A percentile compares a stretch with the other conserved stretches of the same genome.
Conservation (phyloP, 2,329 filamentous ascomycete species). For the Chaetothyriales sp. region DNA sequence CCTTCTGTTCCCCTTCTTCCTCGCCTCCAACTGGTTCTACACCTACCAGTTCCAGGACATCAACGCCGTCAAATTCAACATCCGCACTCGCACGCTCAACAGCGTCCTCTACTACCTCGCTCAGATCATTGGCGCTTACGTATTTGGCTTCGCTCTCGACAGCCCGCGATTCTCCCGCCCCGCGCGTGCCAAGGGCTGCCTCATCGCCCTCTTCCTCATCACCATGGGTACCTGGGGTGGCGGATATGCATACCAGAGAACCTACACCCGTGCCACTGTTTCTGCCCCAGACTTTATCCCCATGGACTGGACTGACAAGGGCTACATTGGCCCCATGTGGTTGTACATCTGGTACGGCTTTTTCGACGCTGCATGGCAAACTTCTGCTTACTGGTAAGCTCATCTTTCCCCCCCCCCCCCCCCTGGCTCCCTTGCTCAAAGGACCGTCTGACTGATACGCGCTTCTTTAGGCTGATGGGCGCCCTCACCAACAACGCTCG, state of each 20-base stretch:
- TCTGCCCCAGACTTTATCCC: slow-evolving; percentile 17
- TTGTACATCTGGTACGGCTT: slow-evolving; percentile 83
- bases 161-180: slow-evolving; percentile 43
- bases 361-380: slow-evolving; percentile 83
- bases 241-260: slow-evolving; percentile 60
- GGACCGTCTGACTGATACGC: slow-evolving; percentile 2
- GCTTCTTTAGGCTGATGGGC: slow-evolving; percentile 55
- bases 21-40: slow-evolving; percentile 67
- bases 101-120: slow-evolving; percentile 62
- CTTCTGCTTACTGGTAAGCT: slow-evolving; percentile 65
- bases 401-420: not conserved
- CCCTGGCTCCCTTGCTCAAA: not conserved
- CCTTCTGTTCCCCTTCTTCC: slow-evolving; percentile 67
- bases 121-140: slow-evolving; percentile 60
- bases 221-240: slow-evolving; percentile 73
- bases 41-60: slow-evolving; percentile 64
- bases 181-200: slow-evolving; percentile 50
- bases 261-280: slow-evolving; percentile 36
- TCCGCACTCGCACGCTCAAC: slow-evolving; percentile 61
- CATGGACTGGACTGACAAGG: slow-evolving; percentile 50
- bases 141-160: slow-evolving; percentile 61
- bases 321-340: slow-evolving; percentile 68
- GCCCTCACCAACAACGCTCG: slow-evolving; percentile 73
- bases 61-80: slow-evolving; percentile 56
- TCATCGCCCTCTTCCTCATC: slow-evolving; percentile 47